Evolutionary conservation across 805 yeast genomes (phyloP).

Genomic region (Myxozyma lipomycoides): DNA sequence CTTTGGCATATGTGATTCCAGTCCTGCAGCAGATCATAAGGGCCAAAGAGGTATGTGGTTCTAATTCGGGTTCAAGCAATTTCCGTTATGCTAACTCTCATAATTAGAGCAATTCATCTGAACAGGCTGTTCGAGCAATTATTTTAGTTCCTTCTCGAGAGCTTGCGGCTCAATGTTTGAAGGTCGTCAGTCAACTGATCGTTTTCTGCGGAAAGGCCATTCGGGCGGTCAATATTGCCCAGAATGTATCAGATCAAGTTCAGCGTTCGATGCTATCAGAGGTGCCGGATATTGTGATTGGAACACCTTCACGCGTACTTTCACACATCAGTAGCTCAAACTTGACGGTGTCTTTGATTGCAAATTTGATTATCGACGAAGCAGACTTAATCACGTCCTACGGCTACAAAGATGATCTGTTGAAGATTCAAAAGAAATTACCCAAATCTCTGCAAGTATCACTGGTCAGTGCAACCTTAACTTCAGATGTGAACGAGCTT

Average conservation of each 20-base stretch:
- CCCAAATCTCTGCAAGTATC: conserved; percentile 85
- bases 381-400: conserved; percentile 86
- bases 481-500: conserved; percentile 74
- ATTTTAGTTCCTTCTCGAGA: conserved; percentile 92
- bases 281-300: conserved; percentile 73
- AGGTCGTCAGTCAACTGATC: conserved; percentile 64
- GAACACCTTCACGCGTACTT: conserved; percentile 81
- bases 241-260: conserved; percentile 64
- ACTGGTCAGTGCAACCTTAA: conserved; percentile 93
- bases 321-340: conserved; percentile 43
- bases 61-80: not conserved
- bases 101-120: conserved; percentile 28
- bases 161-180: conserved; percentile 76
- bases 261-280: conserved; percentile 63
- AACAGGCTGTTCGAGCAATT: conserved; percentile 49
- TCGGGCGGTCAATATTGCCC: conserved; percentile 61
- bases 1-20: conserved; percentile 86
- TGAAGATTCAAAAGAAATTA: conserved; percentile 56
- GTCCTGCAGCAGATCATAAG: conserved; percentile 70
- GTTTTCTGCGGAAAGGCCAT: conserved; percentile 67
- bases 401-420: conserved; percentile 85
- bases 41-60: conserved; percentile 12
- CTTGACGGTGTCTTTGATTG: conserved; percentile 52
- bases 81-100: not conserved
- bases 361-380: conserved; percentile 84